Evolutionary conservation across 108 stramenopile species (phyloP).

Genomic region (Mediolabrus comicus): DNA sequence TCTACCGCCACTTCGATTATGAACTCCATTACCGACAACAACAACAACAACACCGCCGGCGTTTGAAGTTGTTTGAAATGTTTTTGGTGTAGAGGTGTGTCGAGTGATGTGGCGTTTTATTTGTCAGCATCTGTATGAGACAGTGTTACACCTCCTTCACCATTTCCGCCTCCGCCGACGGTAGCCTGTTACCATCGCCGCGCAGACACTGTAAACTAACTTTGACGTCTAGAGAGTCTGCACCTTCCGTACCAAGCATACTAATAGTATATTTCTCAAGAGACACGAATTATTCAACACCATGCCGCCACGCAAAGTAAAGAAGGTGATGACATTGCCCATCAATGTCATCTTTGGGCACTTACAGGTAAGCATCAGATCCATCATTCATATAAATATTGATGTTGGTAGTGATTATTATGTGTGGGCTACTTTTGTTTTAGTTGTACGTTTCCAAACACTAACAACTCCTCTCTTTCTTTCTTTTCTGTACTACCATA

Average conservation of each 20-base stretch:
- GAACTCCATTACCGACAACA: too few species aligned
- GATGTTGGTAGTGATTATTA: slow-evolving; percentile 13
- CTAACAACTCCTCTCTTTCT: slow-evolving; percentile 8
- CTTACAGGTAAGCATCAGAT: slow-evolving; percentile 67
- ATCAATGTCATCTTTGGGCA: slow-evolving; percentile 98
- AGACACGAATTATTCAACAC: slow-evolving; percentile 9
- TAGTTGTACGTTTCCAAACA: background rate
- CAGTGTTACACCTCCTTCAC: too few species aligned
- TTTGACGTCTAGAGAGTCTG: too few species aligned
- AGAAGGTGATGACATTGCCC: slow-evolving; percentile 93
- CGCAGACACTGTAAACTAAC: too few species aligned
- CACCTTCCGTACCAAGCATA: too few species aligned
- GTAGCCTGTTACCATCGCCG: too few species aligned
- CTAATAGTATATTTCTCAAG: too few species aligned
- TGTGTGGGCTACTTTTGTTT: background rate
- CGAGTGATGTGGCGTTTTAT: too few species aligned
- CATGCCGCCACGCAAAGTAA: slow-evolving; percentile 88
- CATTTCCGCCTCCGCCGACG: too few species aligned
- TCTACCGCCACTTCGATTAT: too few species aligned
- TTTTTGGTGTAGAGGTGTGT: too few species aligned
- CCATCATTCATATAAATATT: slow-evolving; percentile 40
- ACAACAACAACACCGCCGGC: background rate
- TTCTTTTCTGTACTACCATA: slow-evolving; percentile 1
- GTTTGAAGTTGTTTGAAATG: background rate
- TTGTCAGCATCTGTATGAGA: too few species aligned